phyloP scores from a whole-genome alignment of 192 early-diverging fungal species.

The Funneliformis geosporum region DNA sequence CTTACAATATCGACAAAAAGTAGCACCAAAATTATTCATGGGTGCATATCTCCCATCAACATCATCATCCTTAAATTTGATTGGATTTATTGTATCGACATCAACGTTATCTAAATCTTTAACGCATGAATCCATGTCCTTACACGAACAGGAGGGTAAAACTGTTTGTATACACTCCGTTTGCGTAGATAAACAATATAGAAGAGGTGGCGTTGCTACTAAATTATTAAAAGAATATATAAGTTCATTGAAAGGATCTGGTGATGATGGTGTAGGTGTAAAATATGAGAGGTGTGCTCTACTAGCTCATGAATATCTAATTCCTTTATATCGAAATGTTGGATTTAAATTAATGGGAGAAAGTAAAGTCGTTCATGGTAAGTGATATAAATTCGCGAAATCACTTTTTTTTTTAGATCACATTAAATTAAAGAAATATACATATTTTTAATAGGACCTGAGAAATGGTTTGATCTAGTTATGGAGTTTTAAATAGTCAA shows the following conservation, averaged over 20 bases:
- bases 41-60: conserved; percentile 38
- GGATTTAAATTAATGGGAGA: conserved; percentile 59
- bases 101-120: conserved; percentile 44
- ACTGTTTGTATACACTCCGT: conserved; percentile 73
- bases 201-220: conserved; percentile 60
- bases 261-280: background rate
- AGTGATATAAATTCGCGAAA: background rate
- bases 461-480: conserved; percentile 31
- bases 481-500: background rate
- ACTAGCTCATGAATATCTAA: conserved; percentile 55
- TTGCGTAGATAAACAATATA: conserved; percentile 51
- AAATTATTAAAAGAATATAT: conserved; percentile 53
- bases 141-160: conserved; percentile 59
- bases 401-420: background rate
- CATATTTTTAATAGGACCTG: conserved; percentile 17
- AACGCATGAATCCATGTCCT: conserved; percentile 65
- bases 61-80: conserved; percentile 24
- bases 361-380: conserved; percentile 64
- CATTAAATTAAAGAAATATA: background rate
- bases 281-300: conserved; percentile 53
- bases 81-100: conserved; percentile 67
- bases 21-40: conserved; percentile 44
- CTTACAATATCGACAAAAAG: conserved; percentile 41
- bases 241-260: conserved; percentile 39
- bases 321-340: conserved; percentile 61